Base-by-base conservation (phyloP, 2,329 filamentous ascomycete genomes). In the Exophiala sp. region DNA sequence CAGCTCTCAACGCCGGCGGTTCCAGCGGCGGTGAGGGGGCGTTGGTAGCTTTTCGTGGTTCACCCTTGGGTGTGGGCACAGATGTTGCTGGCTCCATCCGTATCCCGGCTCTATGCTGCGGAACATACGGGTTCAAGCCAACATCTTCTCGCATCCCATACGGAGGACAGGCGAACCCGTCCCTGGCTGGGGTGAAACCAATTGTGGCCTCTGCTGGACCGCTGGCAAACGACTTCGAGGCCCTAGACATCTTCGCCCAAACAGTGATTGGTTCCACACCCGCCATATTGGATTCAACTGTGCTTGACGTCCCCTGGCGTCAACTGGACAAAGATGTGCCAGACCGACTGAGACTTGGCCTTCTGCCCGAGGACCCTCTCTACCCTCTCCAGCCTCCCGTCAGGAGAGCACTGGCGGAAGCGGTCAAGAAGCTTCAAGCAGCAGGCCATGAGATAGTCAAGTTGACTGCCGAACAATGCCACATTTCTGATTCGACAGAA, bases 341-440 rank as follows among this genome's bases (percentile, higher is more conserved):
- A 34, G 7, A 46, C 23, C 45, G 38, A 7, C 54, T 80, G 2
- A 68, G 66, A 0, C 72, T 81, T 32, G 78, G 78, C 0, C 55
- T 80, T 1, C 59, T 78, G 9, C 50, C 69, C 1, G 72, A 74
- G 38, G 73, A 78, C 54, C 64, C 69, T 0, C 62, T 71, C 1
- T 72, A 72, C 23, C 73, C 67, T 22, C 70, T 74, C 0, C 78
- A 82, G 41, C 77, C 79, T 0, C 76, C 78, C 0, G 69, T 75
- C 0, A 81, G 77, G 75, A 65, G 73, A 14, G 67, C 59, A 56
- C 66, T 60, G 29, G 45, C 53, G 50, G 68, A 52, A 70, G 51
- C 48, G 24, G 50, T 48, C 6, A 44, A 43, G 16, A 83, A 39
- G 62, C 83, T 49, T 66, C 82, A 2, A 73, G 81, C 2, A 78